Percentiles rank a stretch among this genome's conserved stretches.
These are phyloP conservation scores for Xylariales sp. DNA, from an alignment of 2,329 filamentous ascomycete species.

Conservation along the genomic window DNA sequence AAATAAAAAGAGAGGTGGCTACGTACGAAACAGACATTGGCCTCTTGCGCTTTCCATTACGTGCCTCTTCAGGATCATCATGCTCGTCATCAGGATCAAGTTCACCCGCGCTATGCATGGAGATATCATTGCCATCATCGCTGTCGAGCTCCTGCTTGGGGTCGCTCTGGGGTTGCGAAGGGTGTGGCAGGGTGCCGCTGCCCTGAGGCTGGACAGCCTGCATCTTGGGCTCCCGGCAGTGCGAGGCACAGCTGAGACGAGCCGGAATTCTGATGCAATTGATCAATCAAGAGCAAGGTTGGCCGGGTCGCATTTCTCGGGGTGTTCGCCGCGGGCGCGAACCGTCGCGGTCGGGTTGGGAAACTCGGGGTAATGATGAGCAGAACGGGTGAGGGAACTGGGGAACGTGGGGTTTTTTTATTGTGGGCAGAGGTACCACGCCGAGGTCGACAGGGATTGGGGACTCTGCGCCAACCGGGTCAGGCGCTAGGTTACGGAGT, in stretches of 20 bases:
- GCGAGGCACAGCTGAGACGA: background rate
- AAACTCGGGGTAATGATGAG: constrained; percentile 43
- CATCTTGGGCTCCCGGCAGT: constrained; percentile 1
- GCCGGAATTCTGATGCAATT: too few relatives aligned
- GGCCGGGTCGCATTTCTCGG: constrained; percentile 7
- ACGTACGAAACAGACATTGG: constrained; percentile 58
- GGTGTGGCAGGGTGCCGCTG: constrained; percentile 16
- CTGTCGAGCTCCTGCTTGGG: constrained; percentile 36
- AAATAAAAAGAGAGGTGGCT: constrained; percentile 4
- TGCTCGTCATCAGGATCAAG: constrained; percentile 37
- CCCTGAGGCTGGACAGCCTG: constrained; percentile 15
- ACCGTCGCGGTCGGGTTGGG: constrained; percentile 15
- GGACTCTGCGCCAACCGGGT: too few relatives aligned
- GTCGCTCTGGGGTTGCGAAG: constrained; percentile 16
- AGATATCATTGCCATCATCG: constrained; percentile 39
- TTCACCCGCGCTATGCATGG: constrained; percentile 39
- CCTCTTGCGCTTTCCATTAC: constrained; percentile 53
- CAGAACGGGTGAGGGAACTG: constrained; percentile 24
- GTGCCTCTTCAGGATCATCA: constrained; percentile 25
- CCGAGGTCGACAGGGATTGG: background rate
- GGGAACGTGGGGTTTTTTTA: constrained; percentile 7
- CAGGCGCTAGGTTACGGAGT: too few relatives aligned
- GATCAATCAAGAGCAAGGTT: too few relatives aligned
- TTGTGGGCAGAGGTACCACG: constrained; percentile 5
- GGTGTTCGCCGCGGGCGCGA: constrained; percentile 16